These are phyloP conservation scores for Umbilicus rupestris DNA, from an alignment of 164 flowering plant species.

Conservation along the genomic window DNA sequence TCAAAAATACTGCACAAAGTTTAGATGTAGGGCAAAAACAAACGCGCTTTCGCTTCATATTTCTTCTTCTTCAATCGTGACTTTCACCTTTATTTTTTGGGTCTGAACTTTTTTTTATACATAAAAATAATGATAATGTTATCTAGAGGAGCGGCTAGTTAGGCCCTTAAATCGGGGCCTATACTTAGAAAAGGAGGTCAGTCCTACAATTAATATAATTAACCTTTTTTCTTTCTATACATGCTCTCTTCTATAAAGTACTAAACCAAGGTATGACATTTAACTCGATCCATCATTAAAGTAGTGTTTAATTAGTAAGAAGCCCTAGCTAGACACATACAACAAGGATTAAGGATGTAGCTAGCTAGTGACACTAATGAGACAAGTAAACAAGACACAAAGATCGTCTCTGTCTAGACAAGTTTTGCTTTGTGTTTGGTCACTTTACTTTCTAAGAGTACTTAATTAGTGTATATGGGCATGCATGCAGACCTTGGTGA, in stretches of 20 bases:
- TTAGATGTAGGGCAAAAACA: slow-evolving; percentile 7
- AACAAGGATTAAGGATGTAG: not conserved
- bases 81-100: not conserved
- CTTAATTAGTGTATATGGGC: not conserved
- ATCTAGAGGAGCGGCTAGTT: slow-evolving; percentile 8
- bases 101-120: not conserved
- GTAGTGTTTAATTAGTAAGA: slow-evolving; percentile 1
- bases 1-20: not conserved
- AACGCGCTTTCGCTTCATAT: not conserved
- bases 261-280: not conserved
- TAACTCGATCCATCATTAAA: not conserved
- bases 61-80: not conserved
- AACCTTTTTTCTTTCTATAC: not conserved
- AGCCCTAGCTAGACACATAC: not conserved
- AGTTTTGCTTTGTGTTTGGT: not conserved
- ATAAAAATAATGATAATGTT: not conserved
- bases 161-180: slow-evolving; percentile 5
- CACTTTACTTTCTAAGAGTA: not conserved
- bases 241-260: no score
- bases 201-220: not conserved
- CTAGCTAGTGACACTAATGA: not conserved
- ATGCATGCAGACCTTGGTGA: slow-evolving; percentile 1
- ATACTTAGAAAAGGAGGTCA: not conserved
- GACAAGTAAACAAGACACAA: slow-evolving; percentile 5
- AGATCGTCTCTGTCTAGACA: not conserved